Base-by-base conservation (phyloP, 345 rosid species). In the Boechera retrofracta region DNA sequence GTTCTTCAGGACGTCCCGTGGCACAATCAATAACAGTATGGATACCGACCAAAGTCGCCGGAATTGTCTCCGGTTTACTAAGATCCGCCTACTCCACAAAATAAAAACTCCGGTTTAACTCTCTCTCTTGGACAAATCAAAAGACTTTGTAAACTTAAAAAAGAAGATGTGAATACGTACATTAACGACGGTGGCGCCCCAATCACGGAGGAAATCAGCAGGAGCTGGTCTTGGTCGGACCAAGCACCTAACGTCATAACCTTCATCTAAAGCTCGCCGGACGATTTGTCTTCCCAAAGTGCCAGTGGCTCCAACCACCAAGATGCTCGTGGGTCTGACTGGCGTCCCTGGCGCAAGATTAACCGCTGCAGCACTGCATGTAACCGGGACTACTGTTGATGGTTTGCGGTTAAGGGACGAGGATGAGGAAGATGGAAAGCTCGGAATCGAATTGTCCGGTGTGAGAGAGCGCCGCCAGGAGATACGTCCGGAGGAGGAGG, bases 1-100 rank as follows among this genome's bases (percentile, higher is more conserved):
- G 98, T 82, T 94, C 98, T 83, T 94, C 99, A 0, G 99, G 99
- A 70, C 98, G 99, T n/a, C 98, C 98, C 0, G 99, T 94, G 5
- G 99, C 98, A 83, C 99, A 94, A 68, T 92, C 98, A 35, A 94
- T 90, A 32, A 94, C 74, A 0, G 99, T 92, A 42, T 94, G 99
- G 39, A 94, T 53, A n/a, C 99, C 98, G 13, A 94, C 97, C 81
- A 94, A 76, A 45, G 98, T 94, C 64, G 98, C 97, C 7, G 98
- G 97, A 48, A 90, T 89, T 2, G 92, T 82, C 87, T 94, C 98
- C 18, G 96, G 99, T 82, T 87, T 94, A 80, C 92, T 92, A 73
- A 94, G 87, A 75, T 94, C 99, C 16, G 91, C 99, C 98, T 94
- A 91, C 74, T 16, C 71, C 18, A 73, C 52, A 66, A 5, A 53